Evolutionary conservation across 192 early-diverging fungal genomes (phyloP), one percentile per base, ranked within the genome.

Genomic region (Backusella mclennaniae): DNA sequence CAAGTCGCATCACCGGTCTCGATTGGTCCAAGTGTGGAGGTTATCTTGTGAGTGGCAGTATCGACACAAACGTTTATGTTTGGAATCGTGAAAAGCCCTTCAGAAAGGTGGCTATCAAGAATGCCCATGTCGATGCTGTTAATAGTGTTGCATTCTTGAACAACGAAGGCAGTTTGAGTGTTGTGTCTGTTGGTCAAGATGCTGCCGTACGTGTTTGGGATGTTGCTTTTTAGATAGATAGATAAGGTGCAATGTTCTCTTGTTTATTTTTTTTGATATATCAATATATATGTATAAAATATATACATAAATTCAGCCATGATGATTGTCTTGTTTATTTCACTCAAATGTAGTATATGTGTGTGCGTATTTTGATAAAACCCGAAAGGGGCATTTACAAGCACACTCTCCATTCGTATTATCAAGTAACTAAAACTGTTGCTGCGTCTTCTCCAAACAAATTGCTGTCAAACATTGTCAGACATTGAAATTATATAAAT

Each of bases 41-140:
- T 23, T 92, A 92, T 79, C 90, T 92, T 2, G 96, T 90, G 1
- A 94, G 93, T 46, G 92, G 91, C 19, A 90, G 92, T 35, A 85
- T 98, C 35, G 97, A 99, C 82, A 95, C 95, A 69, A 90, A 95
- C 83, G 90, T 98, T 38, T 95, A 93, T 81, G 87, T 98, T 5
- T 99, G 96, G 96, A 93, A 88, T 78, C 85, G 90, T 6, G 92
- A 94, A 70, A 89, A 90, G 66, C 94, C 95, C 29, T 87, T 88
- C 78, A 94, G 93, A 77, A 89, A 89, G 76, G 88, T 95, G 33
- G 73, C 85, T 11, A 93, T 98, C 73, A 78, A 79, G 71, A 88
- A 91, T 36, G 96, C 97, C 4, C 98, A 99, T 71, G 81, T 91
- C 35, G 95, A 93, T 72, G 88, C 89, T 68, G 94, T 94, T 0